Base-by-base conservation (phyloP, 2,329 filamentous ascomycete species). In the Sclerotinia sclerotiorum region DNA sequence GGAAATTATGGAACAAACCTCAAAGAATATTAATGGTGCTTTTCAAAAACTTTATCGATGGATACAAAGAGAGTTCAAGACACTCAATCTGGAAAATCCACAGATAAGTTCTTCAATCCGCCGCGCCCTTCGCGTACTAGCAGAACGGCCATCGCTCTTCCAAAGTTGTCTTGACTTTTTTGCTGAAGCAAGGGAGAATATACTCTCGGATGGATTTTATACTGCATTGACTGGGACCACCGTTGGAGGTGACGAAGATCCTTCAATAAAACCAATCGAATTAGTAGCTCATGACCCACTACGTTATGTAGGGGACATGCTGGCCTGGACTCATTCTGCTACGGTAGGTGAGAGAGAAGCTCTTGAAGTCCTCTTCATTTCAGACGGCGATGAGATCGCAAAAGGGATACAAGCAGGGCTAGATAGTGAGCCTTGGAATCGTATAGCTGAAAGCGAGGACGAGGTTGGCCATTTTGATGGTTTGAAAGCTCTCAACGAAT, bases 21-120 rank as follows among this genome's bases (percentile, higher is more conserved):
- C 93, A 0, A 93, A 92, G 69, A 88, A 92, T 70, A 84, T 99
- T 62, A 95, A 97, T 75, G 85, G 89, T 21, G 94, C 92, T 6
- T 99, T 95, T 74, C 94, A 99, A 77, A 99, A 97, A 77, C 85
- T 99, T 3, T 97, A 97, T 79, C 89, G 92, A 74, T 99, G 94
- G 94, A 89, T 97, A 27, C 94, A 97, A 77, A 89, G 91, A 69
- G 93, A 97, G 75, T 96, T 99, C 80, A 97, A 94, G 78, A 90
- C 89, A 0, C 81, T 98, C 63, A 96, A 98, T 77, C 85, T 98
- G 11, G 95, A 99, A 76, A 97, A 96, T 73, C 94, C 94, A 0
- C 94, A 97, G 75, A 94, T 98, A 78, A 94, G 91, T 76, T 86
- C 89, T 27, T 89, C 92, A 0, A 94, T 99, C 70, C 87, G 94